Percentiles rank a stretch among this genome's conserved stretches.
phyloP scores from a whole-genome alignment of 352 stramenopile genomes.

The Globisporangium uncinulatum region DNA sequence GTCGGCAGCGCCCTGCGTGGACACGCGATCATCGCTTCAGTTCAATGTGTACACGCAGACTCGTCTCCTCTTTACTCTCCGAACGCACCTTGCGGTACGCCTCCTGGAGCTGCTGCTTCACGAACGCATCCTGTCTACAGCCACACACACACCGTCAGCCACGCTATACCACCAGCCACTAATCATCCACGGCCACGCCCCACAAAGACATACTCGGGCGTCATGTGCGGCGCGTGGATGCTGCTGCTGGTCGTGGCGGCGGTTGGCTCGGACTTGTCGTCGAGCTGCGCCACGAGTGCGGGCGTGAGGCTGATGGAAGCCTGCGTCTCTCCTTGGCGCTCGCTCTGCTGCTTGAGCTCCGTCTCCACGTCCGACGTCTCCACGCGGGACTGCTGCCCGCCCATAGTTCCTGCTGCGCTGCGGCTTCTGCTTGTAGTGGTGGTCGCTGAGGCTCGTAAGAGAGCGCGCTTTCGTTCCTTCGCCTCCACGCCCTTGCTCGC shows the following conservation, averaged over 20 bases:
- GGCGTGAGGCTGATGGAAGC: constrained; percentile 67
- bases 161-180: neutral
- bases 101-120: constrained; percentile 75
- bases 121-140: constrained; percentile 41
- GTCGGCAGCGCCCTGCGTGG: constrained; percentile 52
- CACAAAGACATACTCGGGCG: constrained; percentile 33
- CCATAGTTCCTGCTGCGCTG: constrained; percentile 25
- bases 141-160: constrained; percentile 1
- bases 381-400: constrained; percentile 74
- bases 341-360: constrained; percentile 40
- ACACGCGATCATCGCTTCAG: neutral
- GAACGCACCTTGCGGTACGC: constrained; percentile 62
- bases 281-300: constrained; percentile 64
- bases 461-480: neutral
- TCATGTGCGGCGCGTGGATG: constrained; percentile 16
- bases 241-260: neutral
- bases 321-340: constrained; percentile 35
- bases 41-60: neutral
- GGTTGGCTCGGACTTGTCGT: constrained; percentile 29
- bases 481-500: neutral
- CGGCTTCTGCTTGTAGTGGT: neutral
- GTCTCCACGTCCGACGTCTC: constrained; percentile 49
- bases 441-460: neutral
- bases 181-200: neutral
- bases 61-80: neutral